Evolutionary conservation across 371 early-diverging fungal species (phyloP).

Genomic region (Encephalitozoon romaleae): DNA sequence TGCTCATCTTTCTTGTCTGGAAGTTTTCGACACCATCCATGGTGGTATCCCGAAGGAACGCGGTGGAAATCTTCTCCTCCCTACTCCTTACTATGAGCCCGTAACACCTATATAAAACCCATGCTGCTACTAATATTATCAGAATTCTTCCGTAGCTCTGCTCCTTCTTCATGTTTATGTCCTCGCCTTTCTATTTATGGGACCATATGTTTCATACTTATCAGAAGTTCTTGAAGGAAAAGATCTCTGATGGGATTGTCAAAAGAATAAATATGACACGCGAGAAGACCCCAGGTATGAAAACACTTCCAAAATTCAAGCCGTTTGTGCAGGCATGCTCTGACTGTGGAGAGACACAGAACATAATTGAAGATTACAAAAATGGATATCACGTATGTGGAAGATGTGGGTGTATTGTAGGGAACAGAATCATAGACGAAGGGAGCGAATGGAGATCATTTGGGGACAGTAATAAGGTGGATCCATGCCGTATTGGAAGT

Average conservation of each 20-base stretch:
- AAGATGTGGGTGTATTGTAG: conserved; percentile 82
- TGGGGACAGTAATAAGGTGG: conserved; percentile 71
- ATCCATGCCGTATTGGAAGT: conserved; percentile 95
- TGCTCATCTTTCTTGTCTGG: conserved; percentile 12
- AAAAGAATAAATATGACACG: background rate
- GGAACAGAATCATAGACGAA: conserved; percentile 91
- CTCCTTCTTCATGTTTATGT: conserved; percentile 56
- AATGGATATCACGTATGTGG: conserved; percentile 84
- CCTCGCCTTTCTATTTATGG: background rate
- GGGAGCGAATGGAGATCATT: conserved; percentile 97
- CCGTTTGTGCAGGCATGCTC: conserved; percentile 39
- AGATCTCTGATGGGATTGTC: background rate
- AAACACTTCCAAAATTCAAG: conserved; percentile 26
- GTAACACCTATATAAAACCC: conserved; percentile 29
- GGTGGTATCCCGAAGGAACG: background rate
- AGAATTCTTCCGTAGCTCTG: conserved; percentile 11
- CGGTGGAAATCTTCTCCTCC: background rate
- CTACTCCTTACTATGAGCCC: background rate
- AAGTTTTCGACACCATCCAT: background rate
- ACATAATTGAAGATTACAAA: conserved; percentile 85
- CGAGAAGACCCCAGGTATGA: conserved; percentile 11
- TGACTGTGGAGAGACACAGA: conserved; percentile 63
- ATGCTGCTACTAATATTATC: conserved; percentile 7
- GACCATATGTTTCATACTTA: background rate
- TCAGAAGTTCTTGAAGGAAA: background rate